These are phyloP conservation scores for Hyaloperonospora arabidopsidis DNA, from an alignment of 352 stramenopile species.

Conservation along the genomic window DNA sequence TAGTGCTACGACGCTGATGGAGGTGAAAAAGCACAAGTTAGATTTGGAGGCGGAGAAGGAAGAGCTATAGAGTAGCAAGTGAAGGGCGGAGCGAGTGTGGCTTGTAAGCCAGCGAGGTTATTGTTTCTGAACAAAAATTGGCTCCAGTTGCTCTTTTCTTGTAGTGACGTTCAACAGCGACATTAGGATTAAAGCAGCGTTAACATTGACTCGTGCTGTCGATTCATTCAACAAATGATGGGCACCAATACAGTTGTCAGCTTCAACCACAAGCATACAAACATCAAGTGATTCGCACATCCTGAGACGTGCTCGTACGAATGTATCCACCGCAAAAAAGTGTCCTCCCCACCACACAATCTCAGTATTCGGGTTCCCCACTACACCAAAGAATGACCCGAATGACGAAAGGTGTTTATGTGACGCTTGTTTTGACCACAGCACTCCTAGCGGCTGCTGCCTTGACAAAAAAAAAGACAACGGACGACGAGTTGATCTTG, in stretches of 20 bases:
- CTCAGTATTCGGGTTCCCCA: neutral
- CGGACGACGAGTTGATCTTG: slow-evolving; percentile 48
- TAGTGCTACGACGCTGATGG: slow-evolving; percentile 52
- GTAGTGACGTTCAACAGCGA: too few species aligned
- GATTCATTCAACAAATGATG: too few species aligned
- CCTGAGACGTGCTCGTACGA: neutral
- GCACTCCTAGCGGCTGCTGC: slow-evolving; percentile 11
- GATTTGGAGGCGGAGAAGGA: slow-evolving; percentile 32
- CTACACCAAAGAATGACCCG: slow-evolving; percentile 5
- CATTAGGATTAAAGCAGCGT: too few species aligned
- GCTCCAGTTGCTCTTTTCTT: too few species aligned
- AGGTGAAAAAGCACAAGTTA: slow-evolving; percentile 54
- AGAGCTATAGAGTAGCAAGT: slow-evolving; percentile 27
- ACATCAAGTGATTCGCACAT: neutral
- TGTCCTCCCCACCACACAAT: slow-evolving; percentile 1
- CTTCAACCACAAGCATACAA: slow-evolving; percentile 20
- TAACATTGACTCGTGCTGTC: too few species aligned
- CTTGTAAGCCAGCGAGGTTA: too few species aligned
- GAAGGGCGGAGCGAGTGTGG: too few species aligned
- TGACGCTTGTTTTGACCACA: slow-evolving; percentile 9
- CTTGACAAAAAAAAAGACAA: slow-evolving; percentile 11
- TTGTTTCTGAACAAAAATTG: too few species aligned
- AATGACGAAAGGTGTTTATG: slow-evolving; percentile 13
- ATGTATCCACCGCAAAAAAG: slow-evolving; percentile 1
- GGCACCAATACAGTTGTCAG: neutral